Evolutionary conservation across 805 yeast genomes (phyloP).

Genomic region (Jamesozyma jinghongensis): DNA sequence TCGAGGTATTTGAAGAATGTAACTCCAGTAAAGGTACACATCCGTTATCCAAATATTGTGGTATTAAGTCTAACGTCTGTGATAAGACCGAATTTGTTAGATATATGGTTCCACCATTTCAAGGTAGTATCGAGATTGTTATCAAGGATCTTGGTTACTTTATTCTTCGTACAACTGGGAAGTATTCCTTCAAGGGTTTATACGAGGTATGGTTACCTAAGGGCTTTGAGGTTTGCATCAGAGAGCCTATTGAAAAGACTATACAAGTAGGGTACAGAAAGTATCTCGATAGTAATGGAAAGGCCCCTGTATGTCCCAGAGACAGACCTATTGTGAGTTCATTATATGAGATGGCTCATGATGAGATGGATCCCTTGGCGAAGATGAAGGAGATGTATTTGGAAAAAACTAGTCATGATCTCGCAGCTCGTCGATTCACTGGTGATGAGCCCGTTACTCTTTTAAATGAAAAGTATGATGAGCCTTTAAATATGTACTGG

Average conservation of each 20-base stretch:
- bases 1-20: conserved; percentile 20
- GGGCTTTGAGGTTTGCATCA: conserved; percentile 43
- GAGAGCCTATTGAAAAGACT: conserved; percentile 39
- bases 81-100: conserved; percentile 28
- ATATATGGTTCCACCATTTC: conserved; percentile 61
- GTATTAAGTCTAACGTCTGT: conserved; percentile 10
- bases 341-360: conserved; percentile 20
- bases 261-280: conserved; percentile 25
- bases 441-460: conserved; percentile 15
- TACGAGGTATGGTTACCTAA: conserved; percentile 47
- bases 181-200: conserved; percentile 26
- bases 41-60: conserved; percentile 28
- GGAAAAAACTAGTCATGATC: conserved; percentile 18
- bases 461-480: conserved; percentile 9
- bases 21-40: conserved; percentile 17
- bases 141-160: conserved; percentile 57
- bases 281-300: conserved; percentile 30
- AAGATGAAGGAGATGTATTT: conserved; percentile 24
- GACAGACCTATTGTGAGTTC: conserved; percentile 22
- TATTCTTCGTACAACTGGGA: conserved; percentile 52
- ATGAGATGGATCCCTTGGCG: conserved; percentile 14
- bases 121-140: conserved; percentile 57
- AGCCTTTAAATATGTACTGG: conserved; percentile 26
- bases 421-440: conserved; percentile 14
- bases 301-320: conserved; percentile 16